Conservation (phyloP, 2,329 filamentous ascomycete genomes). For the Trichoderma koningiopsis region DNA sequence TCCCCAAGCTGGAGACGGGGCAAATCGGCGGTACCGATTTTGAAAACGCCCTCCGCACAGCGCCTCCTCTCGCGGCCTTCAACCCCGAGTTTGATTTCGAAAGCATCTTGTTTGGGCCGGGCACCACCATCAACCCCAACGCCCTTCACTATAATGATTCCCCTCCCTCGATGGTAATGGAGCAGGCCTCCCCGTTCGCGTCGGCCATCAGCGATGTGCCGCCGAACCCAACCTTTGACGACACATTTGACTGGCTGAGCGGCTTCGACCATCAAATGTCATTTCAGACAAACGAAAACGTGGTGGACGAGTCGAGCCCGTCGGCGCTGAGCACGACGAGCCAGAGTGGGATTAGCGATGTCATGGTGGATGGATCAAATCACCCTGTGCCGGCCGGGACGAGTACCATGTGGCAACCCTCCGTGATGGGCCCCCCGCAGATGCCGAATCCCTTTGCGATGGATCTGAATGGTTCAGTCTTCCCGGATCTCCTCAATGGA, state of each 20-base stretch:
- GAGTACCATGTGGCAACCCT: conserved; percentile 68
- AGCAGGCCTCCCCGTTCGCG: conserved; percentile 63
- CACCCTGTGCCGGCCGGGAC: conserved; percentile 57
- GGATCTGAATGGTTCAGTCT: conserved; percentile 72
- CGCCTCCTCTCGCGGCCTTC: conserved; percentile 67
- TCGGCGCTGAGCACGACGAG: conserved; percentile 95
- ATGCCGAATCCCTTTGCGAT: conserved; percentile 71
- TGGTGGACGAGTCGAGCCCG: conserved; percentile 89
- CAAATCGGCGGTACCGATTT: conserved; percentile 68
- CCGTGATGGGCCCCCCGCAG: conserved; percentile 69
- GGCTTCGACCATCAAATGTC: conserved; percentile 79
- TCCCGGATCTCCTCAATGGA: conserved; percentile 74
- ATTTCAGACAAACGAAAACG: conserved; percentile 72
- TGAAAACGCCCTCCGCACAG: conserved; percentile 72
- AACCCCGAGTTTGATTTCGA: conserved; percentile 53
- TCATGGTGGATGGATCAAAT: conserved; percentile 82
- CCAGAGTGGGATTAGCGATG: conserved; percentile 87
- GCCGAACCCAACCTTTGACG: conserved; percentile 65
- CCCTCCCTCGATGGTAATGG: conserved; percentile 66
- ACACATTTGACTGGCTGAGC: conserved; percentile 79
- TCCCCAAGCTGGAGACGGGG: conserved; percentile 83
- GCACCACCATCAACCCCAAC: conserved; percentile 68
- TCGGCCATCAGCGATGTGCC: conserved; percentile 60
- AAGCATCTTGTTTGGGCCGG: conserved; percentile 68
- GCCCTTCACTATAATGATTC: conserved; percentile 83